phyloP scores from a whole-genome alignment of 2,329 filamentous ascomycete species.

The Allantophomopsis lycopodina region DNA sequence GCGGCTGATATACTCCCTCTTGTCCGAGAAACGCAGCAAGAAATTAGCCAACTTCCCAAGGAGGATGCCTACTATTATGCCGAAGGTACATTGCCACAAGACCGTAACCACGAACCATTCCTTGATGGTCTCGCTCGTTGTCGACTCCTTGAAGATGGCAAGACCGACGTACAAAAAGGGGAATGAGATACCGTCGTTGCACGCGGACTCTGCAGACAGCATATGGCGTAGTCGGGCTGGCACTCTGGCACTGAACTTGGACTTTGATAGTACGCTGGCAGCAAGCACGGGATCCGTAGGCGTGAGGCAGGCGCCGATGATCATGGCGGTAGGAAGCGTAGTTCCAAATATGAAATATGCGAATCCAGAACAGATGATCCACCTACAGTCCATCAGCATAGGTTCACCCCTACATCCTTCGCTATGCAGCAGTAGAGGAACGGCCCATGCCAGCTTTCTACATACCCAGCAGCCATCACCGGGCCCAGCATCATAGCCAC shows the following conservation, averaged over 20 bases:
- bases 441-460: too few relatives aligned
- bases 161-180: conserved; percentile 78
- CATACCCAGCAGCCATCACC: too few relatives aligned
- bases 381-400: too few relatives aligned
- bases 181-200: conserved; percentile 77
- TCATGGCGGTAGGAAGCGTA: conserved; percentile 36
- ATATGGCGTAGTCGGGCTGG: conserved; percentile 70
- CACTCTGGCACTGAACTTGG: conserved; percentile 82
- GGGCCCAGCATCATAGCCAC: too few relatives aligned
- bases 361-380: too few relatives aligned
- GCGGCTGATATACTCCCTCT: conserved; percentile 48
- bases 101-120: conserved; percentile 70
- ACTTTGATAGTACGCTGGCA: conserved; percentile 74
- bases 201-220: conserved; percentile 68
- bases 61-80: conserved; percentile 59
- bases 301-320: conserved; percentile 75
- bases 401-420: too few relatives aligned
- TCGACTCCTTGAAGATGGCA: conserved; percentile 62
- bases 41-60: conserved; percentile 76
- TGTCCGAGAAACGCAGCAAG: conserved; percentile 71
- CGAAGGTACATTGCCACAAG: conserved; percentile 77
- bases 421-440: too few relatives aligned
- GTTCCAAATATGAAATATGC: too few relatives aligned
- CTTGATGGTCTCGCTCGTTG: conserved; percentile 23
- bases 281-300: conserved; percentile 82